These are phyloP conservation scores for Bipolaris sorokiniana DNA, from an alignment of 2,329 filamentous ascomycete species.

Conservation along the genomic window DNA sequence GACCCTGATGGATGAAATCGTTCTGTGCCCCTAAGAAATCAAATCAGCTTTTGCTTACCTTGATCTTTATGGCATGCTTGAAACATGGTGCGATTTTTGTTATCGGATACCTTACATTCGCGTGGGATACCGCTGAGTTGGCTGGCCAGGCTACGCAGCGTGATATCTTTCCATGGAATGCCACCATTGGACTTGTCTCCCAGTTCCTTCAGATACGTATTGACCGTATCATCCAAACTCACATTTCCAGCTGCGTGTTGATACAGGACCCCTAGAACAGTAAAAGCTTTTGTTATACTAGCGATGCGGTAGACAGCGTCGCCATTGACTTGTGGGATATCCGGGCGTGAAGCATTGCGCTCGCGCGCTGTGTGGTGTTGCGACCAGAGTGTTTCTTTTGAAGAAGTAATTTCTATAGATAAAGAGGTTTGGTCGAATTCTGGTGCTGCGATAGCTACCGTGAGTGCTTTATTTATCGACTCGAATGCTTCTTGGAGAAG, in stretches of 20 bases:
- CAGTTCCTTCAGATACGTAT: constrained; percentile 44
- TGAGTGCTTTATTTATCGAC: constrained; percentile 35
- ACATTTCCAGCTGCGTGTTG: constrained; percentile 45
- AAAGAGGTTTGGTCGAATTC: constrained; percentile 47
- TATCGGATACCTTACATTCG: constrained; percentile 38
- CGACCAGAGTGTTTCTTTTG: constrained; percentile 48
- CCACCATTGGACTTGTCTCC: constrained; percentile 36
- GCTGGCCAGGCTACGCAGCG: constrained; percentile 51
- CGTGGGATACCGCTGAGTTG: constrained; percentile 53
- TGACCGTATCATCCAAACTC: constrained; percentile 43
- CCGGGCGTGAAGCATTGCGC: constrained; percentile 47
- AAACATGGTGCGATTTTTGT: neutral
- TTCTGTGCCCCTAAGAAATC: constrained; percentile 34
- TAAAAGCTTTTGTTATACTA: constrained; percentile 47
- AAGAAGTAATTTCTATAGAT: constrained; percentile 51
- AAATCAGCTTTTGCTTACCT: constrained; percentile 32
- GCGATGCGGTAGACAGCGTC: constrained; percentile 52
- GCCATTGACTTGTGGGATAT: constrained; percentile 45
- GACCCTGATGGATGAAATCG: constrained; percentile 34
- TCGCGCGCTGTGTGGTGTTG: constrained; percentile 48
- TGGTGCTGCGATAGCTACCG: constrained; percentile 31
- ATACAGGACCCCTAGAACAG: constrained; percentile 40
- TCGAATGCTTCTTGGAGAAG: constrained; percentile 40
- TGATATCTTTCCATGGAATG: constrained; percentile 52
- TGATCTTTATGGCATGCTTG: neutral